Evolutionary conservation across 129 eudicot genomes (phyloP), one percentile per base, ranked within the genome.

Genomic region (Arctium lappa): DNA sequence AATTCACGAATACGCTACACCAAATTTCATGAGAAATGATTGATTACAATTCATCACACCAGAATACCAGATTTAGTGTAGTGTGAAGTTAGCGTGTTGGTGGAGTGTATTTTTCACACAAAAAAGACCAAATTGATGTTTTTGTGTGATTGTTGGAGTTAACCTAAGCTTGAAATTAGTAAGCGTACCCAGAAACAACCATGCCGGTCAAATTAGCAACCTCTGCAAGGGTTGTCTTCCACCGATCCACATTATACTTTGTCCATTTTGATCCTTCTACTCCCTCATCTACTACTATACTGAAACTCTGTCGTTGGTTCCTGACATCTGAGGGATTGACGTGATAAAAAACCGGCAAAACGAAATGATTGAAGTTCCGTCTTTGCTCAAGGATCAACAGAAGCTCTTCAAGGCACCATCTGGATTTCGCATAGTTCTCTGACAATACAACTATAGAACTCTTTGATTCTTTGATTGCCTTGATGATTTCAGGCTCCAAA

Each of bases 361-460:
- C 79, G 48, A 75, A 46, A 48, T 75, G 79, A 75, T 5, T 31
- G 68, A 38, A 11, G 40, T 75, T 38, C 11, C 68, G 44, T 37
- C 79, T 75, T 75, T 75, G 69, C 22, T 48, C 3, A 5, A 75
- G 79, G 11, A 75, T 75, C 22, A 75, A 6, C 12, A 11, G 6
- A 30, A 75, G 79, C 68, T 75, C 79, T 5, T 75, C 68, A 5
- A 75, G 79, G 68, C 79, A 75, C 79, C 79, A 75, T 1, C 66
- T 31, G 12, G 79, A 75, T 10, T 63, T 30, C 5, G 79, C 68
- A 42, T 42, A 42, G 48, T 42, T 42, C 48, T 42, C 48, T 5
- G 48, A 42, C 11, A 42, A 42, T 42, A 42, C 48, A 42, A 42
- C 48, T 42, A 42, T 42, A 42, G 48, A 42, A 4, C 8, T 9